These are phyloP conservation scores for Metschnikowia colocasiae DNA, from an alignment of 805 yeast species.

Conservation along the genomic window DNA sequence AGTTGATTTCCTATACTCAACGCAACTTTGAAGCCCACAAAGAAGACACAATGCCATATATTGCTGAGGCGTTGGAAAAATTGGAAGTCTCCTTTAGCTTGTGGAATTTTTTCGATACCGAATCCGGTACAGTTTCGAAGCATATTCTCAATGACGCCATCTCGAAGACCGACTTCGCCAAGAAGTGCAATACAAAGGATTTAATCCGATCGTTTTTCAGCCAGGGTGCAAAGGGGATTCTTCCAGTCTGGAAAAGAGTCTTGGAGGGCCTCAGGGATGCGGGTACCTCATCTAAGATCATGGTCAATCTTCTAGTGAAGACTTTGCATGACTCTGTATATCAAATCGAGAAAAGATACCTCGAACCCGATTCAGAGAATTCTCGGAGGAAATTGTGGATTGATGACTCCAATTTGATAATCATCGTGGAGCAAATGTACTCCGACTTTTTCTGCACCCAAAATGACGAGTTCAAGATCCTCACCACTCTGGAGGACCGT, in stretches of 20 bases:
- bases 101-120: conserved; percentile 26
- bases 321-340: conserved; percentile 32
- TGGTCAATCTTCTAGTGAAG: conserved; percentile 24
- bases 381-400: conserved; percentile 45
- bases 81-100: conserved; percentile 44
- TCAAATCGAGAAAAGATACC: conserved; percentile 39
- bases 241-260: conserved; percentile 27
- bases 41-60: conserved; percentile 34
- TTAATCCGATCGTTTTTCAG: conserved; percentile 27
- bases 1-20: conserved; percentile 44
- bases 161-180: conserved; percentile 7
- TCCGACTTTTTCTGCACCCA: conserved; percentile 21
- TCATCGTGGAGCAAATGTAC: conserved; percentile 40
- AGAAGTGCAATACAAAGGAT: conserved; percentile 15
- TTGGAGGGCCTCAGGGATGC: conserved; percentile 20
- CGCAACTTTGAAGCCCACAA: conserved; percentile 43
- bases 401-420: conserved; percentile 37
- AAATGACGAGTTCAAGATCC: neutral
- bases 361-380: conserved; percentile 25
- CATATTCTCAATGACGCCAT: conserved; percentile 12
- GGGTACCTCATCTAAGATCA: conserved; percentile 15
- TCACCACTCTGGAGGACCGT: conserved; percentile 18
- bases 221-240: conserved; percentile 22
- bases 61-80: conserved; percentile 33
- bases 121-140: conserved; percentile 10